phyloP scores from a whole-genome alignment of 1,139 yeast genomes.

The Geotrichum europaeum region DNA sequence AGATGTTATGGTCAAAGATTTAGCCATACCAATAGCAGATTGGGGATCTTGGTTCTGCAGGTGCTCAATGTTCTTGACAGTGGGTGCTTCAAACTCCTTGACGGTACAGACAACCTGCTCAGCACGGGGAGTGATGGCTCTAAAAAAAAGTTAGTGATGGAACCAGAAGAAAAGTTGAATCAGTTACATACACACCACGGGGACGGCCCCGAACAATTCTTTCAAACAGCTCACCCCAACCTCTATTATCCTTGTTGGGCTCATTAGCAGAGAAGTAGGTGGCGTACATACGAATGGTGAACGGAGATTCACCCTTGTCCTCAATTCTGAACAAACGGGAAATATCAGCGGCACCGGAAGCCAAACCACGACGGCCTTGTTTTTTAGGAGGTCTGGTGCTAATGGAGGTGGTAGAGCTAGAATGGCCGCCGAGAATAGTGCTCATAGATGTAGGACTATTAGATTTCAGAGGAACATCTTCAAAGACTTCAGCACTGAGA shows the following conservation, averaged over 20 bases:
- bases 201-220: conserved; percentile 72
- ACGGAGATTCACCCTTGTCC: conserved; percentile 61
- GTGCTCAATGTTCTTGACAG: conserved; percentile 40
- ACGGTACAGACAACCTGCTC: conserved; percentile 64
- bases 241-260: conserved; percentile 46
- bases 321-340: conserved; percentile 68
- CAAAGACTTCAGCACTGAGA: conserved; percentile 33
- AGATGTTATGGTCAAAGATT: conserved; percentile 27
- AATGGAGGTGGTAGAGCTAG: not conserved
- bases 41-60: conserved; percentile 35
- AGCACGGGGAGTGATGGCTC: conserved; percentile 70
- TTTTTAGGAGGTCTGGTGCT: conserved; percentile 20
- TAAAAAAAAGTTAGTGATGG: conserved; percentile 3
- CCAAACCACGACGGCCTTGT: conserved; percentile 66
- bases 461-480: conserved; percentile 27
- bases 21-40: conserved; percentile 29
- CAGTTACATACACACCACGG: conserved; percentile 48
- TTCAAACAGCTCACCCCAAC: conserved; percentile 87
- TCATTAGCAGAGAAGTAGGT: conserved; percentile 46
- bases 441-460: conserved; percentile 17
- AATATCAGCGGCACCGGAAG: conserved; percentile 84
- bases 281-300: conserved; percentile 65
- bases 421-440: conserved; percentile 11
- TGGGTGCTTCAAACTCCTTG: conserved; percentile 64
- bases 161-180: not conserved